Conservation (phyloP, 1,139 yeast genomes). For the Casaregolazyma lundiana region DNA sequence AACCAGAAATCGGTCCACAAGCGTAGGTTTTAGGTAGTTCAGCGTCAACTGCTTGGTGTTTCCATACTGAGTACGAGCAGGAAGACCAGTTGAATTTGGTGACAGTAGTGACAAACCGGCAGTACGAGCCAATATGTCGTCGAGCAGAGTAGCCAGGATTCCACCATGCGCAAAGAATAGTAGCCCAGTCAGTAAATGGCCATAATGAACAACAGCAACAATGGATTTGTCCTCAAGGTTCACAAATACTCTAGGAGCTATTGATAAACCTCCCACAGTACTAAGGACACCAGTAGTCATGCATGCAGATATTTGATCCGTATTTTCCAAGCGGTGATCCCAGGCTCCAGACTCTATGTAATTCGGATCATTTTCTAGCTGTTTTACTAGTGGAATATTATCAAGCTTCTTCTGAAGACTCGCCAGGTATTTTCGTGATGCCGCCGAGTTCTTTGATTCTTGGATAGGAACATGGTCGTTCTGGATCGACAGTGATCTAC, state of each 20-base stretch:
- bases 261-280: conserved; percentile 75
- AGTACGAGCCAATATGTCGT: conserved; percentile 63
- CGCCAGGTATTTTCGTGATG: conserved; percentile 3
- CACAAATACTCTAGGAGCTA: conserved; percentile 67
- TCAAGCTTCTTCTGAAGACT: conserved; percentile 37
- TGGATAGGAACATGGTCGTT: conserved; percentile 7
- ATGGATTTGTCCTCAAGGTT: conserved; percentile 51
- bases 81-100: not conserved
- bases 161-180: conserved; percentile 92
- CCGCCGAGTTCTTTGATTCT: conserved; percentile 4
- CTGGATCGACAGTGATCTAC: conserved; percentile 1
- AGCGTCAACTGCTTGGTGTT: conserved; percentile 48
- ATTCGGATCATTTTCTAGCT: conserved; percentile 39
- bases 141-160: conserved; percentile 72
- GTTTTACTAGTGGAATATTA: conserved; percentile 49
- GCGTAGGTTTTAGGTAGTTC: conserved; percentile 65
- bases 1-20: conserved; percentile 74
- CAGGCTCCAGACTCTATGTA: conserved; percentile 52
- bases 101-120: conserved; percentile 40
- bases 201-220: conserved; percentile 69
- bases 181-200: conserved; percentile 76
- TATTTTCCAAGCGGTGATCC: conserved; percentile 47
- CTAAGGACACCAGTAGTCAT: conserved; percentile 36
- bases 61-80: conserved; percentile 16
- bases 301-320: conserved; percentile 27